Base-by-base conservation (phyloP, 2,329 filamentous ascomycete species). In the Diplodia sapinea region DNA sequence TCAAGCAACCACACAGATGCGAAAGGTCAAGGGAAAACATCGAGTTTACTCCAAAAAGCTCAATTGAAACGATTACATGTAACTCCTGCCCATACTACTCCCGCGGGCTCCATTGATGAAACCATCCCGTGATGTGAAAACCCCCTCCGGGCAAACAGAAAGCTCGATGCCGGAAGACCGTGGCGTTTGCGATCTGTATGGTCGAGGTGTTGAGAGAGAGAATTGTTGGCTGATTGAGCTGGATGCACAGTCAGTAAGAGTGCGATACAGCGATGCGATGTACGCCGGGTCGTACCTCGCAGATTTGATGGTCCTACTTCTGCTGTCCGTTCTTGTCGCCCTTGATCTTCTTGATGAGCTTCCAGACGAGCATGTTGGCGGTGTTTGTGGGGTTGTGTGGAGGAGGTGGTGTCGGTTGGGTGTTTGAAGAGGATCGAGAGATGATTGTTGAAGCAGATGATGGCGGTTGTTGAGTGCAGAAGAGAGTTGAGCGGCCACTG, bases 351-450 rank as follows among this genome's bases (percentile, higher is more conserved):
- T 62, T 49, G 40, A 62, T 49, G 40, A 62, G 40, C 26, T 33
- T 62, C 57, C 57, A 62, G 40, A 62, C 33, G 40, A 62, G 57
- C 57, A 62, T 62, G 20, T 49, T 62, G 26, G 23, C 57, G 57
- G 43, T 47, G 9, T 17, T 20, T 17, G 11, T 49, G 40, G 13
- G 17, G 38, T 15, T 33, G 5, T n/a, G 33, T 17, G 43, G 26
- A 17, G 29, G 17, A 55, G 31, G 52, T 5, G n/a, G 7, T 47
- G 20, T n/a, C n/a, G 8, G 17, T 1, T n/a, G 29, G 3, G 2
- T 33, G 52, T 36, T n/a, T 15, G 52, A 20, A 6, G 17, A 47
- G 2, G 43, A 11, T 11, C n/a, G 20, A 1, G 9, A 12, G 43
- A 20, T 6, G 9, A 23, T 7, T 17, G 31, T 43, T 43, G 38